Conservation (phyloP, 345 rosid species). For the Gossypium ekmanianum region DNA sequence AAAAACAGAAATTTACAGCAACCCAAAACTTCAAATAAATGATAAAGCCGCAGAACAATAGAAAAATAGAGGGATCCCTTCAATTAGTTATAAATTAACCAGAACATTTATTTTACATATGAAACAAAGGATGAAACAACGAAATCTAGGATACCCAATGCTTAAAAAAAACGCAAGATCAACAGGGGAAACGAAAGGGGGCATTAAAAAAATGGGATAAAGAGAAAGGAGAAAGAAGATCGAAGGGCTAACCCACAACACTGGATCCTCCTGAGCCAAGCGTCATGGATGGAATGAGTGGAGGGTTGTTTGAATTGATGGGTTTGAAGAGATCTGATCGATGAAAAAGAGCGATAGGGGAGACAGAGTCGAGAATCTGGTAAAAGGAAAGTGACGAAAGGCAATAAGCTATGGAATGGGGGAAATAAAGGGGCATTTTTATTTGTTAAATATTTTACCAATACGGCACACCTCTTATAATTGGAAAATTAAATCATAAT, state of each 20-base stretch:
- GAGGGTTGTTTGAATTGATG: conserved; percentile 7
- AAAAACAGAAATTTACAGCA: not conserved
- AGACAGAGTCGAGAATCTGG: conserved; percentile 25
- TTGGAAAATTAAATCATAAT: not conserved
- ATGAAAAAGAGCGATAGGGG: not conserved
- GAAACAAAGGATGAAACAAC: conserved; percentile 3
- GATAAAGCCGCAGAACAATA: not conserved
- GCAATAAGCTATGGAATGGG: not conserved
- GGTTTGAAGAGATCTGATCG: conserved; percentile 42
- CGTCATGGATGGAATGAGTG: conserved; percentile 47
- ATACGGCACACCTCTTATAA: no score
- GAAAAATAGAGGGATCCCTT: not conserved
- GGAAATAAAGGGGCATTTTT: not conserved
- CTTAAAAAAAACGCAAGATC: conserved; percentile 27
- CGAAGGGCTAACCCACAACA: conserved; percentile 57
- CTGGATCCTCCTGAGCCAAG: conserved; percentile 91
- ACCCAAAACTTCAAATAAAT: not conserved
- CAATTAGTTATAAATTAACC: conserved; percentile 8
- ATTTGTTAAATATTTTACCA: not conserved
- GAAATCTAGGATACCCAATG: conserved; percentile 3
- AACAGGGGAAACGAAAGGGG: not conserved
- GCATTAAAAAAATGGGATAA: not conserved
- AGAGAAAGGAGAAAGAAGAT: not conserved
- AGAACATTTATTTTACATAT: not conserved
- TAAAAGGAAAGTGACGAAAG: not conserved